Conservation (phyloP, 2,329 filamentous ascomycete genomes). For the Chlorencoelia australis region DNA sequence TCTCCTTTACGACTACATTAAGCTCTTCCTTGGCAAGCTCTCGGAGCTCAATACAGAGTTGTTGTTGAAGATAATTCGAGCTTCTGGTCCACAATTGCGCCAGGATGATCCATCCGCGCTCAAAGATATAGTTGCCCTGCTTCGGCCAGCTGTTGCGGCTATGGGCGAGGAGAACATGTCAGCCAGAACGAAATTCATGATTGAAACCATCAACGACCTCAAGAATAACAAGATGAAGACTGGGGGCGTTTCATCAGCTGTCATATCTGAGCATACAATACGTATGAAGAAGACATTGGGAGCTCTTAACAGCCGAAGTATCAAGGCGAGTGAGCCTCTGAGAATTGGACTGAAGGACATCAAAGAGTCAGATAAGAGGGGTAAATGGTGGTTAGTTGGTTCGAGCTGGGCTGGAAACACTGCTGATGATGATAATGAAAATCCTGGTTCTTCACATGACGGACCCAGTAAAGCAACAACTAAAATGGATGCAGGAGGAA, state of each 20-base stretch:
- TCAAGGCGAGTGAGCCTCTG: slow-evolving; percentile 71
- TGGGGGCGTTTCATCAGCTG: slow-evolving; percentile 55
- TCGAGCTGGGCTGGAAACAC: slow-evolving; percentile 65
- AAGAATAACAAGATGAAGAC: slow-evolving; percentile 90
- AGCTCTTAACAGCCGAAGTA: slow-evolving; percentile 56
- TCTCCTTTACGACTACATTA: slow-evolving; percentile 85
- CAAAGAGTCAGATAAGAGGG: slow-evolving; percentile 70
- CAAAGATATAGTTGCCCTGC: slow-evolving; percentile 75
- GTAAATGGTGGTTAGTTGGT: slow-evolving; percentile 97
- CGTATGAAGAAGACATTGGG: slow-evolving; percentile 85
- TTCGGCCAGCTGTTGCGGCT: slow-evolving; percentile 62
- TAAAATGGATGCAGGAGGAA: slow-evolving; percentile 24
- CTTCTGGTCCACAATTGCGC: slow-evolving; percentile 71
- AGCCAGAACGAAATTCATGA: slow-evolving; percentile 91
- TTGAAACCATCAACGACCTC: slow-evolving; percentile 87
- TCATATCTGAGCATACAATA: slow-evolving; percentile 72
- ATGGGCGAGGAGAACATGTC: slow-evolving; percentile 63
- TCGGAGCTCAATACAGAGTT: slow-evolving; percentile 84
- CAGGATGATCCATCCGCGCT: slow-evolving; percentile 81
- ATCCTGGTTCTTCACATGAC: slow-evolving; percentile 1
- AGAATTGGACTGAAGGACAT: slow-evolving; percentile 76
- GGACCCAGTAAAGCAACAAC: slow-evolving; percentile 16
- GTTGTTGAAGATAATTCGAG: slow-evolving; percentile 72
- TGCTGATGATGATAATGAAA: slow-evolving; percentile 22
- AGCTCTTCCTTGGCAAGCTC: slow-evolving; percentile 62